These are phyloP conservation scores for Sporisorium reilianum DNA, from an alignment of 1,284 basidiomycete species.

Conservation along the genomic window DNA sequence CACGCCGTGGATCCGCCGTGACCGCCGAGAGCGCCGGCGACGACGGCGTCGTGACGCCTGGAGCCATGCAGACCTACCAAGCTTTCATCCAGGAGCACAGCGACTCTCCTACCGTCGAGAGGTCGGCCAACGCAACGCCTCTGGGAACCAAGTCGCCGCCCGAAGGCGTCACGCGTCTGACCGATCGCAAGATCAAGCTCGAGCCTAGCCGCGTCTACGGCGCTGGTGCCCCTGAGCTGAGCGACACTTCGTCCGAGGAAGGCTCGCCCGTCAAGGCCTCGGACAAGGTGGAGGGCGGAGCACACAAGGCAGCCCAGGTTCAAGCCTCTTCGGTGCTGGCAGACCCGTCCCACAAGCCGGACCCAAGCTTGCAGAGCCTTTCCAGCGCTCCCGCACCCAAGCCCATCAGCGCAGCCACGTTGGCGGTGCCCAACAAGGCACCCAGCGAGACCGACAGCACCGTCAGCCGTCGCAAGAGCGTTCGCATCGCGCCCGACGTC, in stretches of 20 bases:
- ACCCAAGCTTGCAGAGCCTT: conserved; percentile 34
- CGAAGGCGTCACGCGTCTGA: conserved; percentile 36
- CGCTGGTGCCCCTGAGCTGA: conserved; percentile 36
- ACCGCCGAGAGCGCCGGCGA: conserved; percentile 15
- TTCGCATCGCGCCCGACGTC: conserved; percentile 64
- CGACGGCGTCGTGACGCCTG: conserved; percentile 52
- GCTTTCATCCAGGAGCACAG: conserved; percentile 39
- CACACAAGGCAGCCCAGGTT: conserved; percentile 40
- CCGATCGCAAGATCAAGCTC: conserved; percentile 50
- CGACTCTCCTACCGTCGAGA: conserved; percentile 29
- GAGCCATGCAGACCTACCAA: conserved; percentile 52
- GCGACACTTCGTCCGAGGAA: conserved; percentile 47
- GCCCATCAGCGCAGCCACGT: conserved; percentile 9
- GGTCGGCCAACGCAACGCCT: conserved; percentile 24
- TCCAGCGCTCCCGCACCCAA: conserved; percentile 19
- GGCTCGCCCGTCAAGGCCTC: conserved; percentile 25
- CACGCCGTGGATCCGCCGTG: conserved; percentile 29
- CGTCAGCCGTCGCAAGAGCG: conserved; percentile 59
- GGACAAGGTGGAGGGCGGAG: conserved; percentile 28
- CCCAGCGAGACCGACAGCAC: conserved; percentile 45
- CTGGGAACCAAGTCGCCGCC: conserved; percentile 27
- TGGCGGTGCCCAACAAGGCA: conserved; percentile 28
- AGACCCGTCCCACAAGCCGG: conserved; percentile 41
- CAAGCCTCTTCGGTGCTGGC: conserved; percentile 43
- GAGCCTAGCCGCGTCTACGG: conserved; percentile 53